Evolutionary conservation across 345 rosid species (phyloP), one percentile per base, ranked within the genome.

Genomic region (Moringa oleifera): DNA sequence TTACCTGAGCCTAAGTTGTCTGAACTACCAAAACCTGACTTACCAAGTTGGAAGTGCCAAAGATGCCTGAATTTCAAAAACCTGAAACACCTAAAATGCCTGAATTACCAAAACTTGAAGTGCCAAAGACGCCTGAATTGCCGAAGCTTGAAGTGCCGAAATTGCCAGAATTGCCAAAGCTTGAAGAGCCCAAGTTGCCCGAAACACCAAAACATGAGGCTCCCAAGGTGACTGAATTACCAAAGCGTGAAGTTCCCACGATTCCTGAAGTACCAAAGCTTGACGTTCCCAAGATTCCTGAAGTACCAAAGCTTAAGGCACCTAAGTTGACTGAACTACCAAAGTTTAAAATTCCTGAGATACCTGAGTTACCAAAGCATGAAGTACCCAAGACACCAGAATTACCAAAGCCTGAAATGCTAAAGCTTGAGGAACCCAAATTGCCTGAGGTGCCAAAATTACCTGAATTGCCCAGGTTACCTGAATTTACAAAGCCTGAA

Each of bases 271-370:
- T 67, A 11, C 66, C 2, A 0, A 68, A 68, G 18, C 74, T 72
- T 0, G 68, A 78, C 1, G 20, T 59, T 1, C 72, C 72, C 0
- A 68, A 61, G 0, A 0, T n/a, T n/a, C 5, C 37, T 33, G 73
- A 77, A 6, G 0, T 67, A 6, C 53, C 25, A 0, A 69, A 73
- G 20, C 70, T 25, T 0, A 71, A 67, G 4, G 0, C 67, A 0
- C 81, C 73, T 0, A 56, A 76, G 47, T 0, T 65, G 4, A 69
- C 69, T 0, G 80, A 72, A 63, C 22, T 65, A 5, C 70, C 28
- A 0, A 72, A 69, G 20, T 75, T 71, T 0, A 75, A 72, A n/a
- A n/a, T n/a, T n/a, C n/a, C n/a, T n/a, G n/a, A n/a, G n/a, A n/a
- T n/a, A n/a, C n/a, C n/a, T n/a, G n/a, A n/a, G n/a, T n/a, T n/a